These are phyloP conservation scores for Fusarium camptoceras DNA, from an alignment of 2,329 filamentous ascomycete species.

Conservation along the genomic window DNA sequence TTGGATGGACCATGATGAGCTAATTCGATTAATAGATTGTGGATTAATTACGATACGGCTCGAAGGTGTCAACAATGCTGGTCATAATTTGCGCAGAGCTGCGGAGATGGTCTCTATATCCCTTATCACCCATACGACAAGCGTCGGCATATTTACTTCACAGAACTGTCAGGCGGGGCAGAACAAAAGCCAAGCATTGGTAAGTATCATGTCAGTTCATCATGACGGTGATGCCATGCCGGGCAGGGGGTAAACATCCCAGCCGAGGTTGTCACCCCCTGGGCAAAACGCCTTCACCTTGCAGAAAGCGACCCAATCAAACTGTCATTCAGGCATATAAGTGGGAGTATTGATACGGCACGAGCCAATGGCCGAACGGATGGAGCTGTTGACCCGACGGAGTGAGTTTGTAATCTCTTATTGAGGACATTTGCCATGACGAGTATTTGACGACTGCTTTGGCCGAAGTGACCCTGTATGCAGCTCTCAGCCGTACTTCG, in stretches of 20 bases:
- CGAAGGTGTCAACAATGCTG: neutral
- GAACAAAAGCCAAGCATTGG: neutral
- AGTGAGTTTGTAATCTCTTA: neutral
- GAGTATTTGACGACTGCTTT: neutral
- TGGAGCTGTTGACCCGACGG: neutral
- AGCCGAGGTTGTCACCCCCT: neutral
- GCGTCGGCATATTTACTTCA: constrained; percentile 18
- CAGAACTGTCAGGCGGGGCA: constrained; percentile 21
- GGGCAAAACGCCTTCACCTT: neutral
- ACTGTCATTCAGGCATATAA: neutral
- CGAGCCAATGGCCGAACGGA: neutral
- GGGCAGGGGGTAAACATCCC: neutral
- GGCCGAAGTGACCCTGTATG: neutral
- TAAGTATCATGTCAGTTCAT: neutral
- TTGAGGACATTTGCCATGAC: neutral
- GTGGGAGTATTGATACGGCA: constrained; percentile 7
- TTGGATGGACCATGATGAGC: constrained; percentile 36
- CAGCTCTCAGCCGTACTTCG: neutral
- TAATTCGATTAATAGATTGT: fast-evolving
- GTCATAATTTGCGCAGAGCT: neutral
- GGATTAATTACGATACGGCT: neutral
- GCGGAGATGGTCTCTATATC: neutral
- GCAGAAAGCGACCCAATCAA: constrained; percentile 4
- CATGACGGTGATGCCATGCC: neutral
- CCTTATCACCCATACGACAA: neutral